Base-by-base conservation (phyloP, 2,329 filamentous ascomycete species). In the Mollisiaceae sp. region DNA sequence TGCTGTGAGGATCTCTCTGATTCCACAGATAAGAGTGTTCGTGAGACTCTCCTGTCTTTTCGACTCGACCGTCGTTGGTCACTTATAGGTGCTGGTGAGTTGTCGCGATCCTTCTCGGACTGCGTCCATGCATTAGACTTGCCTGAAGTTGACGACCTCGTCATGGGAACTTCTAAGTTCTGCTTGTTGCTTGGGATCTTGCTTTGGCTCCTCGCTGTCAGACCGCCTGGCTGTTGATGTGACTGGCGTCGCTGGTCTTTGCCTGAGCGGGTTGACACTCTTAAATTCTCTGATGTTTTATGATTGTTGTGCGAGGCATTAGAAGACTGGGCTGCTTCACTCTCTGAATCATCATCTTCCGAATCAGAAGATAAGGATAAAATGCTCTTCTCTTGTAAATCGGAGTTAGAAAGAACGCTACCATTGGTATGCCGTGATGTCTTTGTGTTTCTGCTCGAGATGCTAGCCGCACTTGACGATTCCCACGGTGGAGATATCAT, bases 341-440 rank as follows among this genome's bases (percentile, higher is more conserved):
- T 32, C 39, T 71, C 73, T 14, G 64, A 70, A 43, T 62, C 45
- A 11, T 73, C 72, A 9, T 63, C 70, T 56, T 76, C 75, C 15
- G 73, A 75, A 60, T 75, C 74, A 32, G 74, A 76, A 9, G 74
- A 76, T 22, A 76, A 65, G 32, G 75, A 76, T 22, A 77, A 59
- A 11, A 77, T 72, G 50, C 75, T 77, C 27, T 72, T 73, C 24
- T 75, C 64, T 54, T 73, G 70, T 18, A 76, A 64, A 57, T 76
- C 70, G 27, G 72, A 69, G 64, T 67, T 70, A 1, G 74, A 75
- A 22, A 75, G 67, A 4, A 68, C 66, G 64, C 75, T 77, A 32
- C 56, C 52, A 57, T 65, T 70, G 3, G 73, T 75, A 35, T 69
- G 70, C 27, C 69, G 69, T 8, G 75, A 77, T 15, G 72, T 70